Conservation (phyloP, 2,329 filamentous ascomycete species). For the Canariomyces notabilis region DNA sequence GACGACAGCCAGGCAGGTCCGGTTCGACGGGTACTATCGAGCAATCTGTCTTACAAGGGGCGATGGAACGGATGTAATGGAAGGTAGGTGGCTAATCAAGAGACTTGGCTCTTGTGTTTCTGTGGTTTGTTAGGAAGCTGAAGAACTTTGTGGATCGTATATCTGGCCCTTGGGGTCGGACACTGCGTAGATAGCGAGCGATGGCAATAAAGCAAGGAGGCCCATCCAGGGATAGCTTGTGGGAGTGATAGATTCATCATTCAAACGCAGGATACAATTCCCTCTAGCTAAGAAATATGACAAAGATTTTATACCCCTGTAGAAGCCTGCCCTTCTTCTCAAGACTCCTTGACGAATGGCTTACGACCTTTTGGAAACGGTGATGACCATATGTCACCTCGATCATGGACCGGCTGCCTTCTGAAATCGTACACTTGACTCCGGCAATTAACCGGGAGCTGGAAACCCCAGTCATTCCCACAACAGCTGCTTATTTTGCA, state of each 20-base stretch:
- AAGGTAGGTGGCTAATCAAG: too few relatives aligned
- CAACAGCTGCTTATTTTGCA: constrained; percentile 65
- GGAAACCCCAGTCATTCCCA: neutral
- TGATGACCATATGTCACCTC: neutral
- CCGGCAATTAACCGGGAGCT: neutral
- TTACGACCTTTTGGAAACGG: neutral
- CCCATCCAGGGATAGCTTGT: neutral
- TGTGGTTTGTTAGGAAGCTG: too few relatives aligned
- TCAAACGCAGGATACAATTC: neutral
- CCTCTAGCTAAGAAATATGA: constrained; percentile 1
- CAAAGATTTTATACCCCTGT: neutral
- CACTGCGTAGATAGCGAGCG: too few relatives aligned
- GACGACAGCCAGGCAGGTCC: too few relatives aligned
- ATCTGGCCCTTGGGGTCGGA: too few relatives aligned
- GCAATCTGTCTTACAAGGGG: too few relatives aligned
- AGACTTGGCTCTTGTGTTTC: too few relatives aligned
- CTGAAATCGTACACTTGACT: constrained; percentile 9
- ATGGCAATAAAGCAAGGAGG: too few relatives aligned
- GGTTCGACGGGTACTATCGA: too few relatives aligned
- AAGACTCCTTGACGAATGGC: neutral
- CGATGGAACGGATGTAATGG: too few relatives aligned
- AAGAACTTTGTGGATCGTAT: too few relatives aligned
- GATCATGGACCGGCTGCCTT: neutral
- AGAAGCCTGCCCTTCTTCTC: neutral
- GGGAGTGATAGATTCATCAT: neutral